A percentile compares a stretch with the other conserved stretches of the same genome.
phyloP scores from a whole-genome alignment of 2,329 filamentous ascomycete species.

The Phialocephala sp. region DNA sequence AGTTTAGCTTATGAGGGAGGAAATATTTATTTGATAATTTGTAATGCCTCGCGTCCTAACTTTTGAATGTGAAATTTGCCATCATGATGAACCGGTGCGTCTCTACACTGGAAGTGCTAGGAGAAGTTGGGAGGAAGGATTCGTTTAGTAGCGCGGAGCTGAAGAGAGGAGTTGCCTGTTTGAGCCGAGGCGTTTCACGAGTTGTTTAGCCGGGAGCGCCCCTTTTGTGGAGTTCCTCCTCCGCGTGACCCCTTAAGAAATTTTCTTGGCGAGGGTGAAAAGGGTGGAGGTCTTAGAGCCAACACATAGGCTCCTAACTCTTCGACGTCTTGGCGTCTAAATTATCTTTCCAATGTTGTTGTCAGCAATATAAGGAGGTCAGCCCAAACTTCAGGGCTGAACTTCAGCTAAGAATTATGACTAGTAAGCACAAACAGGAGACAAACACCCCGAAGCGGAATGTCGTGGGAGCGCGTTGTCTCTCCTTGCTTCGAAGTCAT shows the following conservation, averaged over 20 bases:
- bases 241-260: too few relatives aligned
- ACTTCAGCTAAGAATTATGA: not conserved
- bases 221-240: too few relatives aligned
- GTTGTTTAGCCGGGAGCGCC: not conserved
- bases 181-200: not conserved
- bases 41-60: not conserved
- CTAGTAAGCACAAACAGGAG: not conserved
- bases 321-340: too few relatives aligned
- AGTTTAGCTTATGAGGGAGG: not conserved
- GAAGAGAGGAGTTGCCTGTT: not conserved
- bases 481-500: not conserved
- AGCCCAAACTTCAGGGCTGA: not conserved
- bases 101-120: too few relatives aligned
- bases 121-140: not conserved
- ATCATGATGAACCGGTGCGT: not conserved
- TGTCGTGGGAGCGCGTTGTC: not conserved
- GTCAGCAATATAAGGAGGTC: not conserved
- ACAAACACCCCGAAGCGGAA: not conserved
- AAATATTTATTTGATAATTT: constrained; percentile 5
- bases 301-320: too few relatives aligned
- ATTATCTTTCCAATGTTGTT: not conserved
- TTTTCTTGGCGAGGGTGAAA: too few relatives aligned
- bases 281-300: too few relatives aligned
- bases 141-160: not conserved
- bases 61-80: not conserved